Evolutionary conservation across 2,329 filamentous ascomycete genomes (phyloP).

Genomic region (Rutstroemia sp.): DNA sequence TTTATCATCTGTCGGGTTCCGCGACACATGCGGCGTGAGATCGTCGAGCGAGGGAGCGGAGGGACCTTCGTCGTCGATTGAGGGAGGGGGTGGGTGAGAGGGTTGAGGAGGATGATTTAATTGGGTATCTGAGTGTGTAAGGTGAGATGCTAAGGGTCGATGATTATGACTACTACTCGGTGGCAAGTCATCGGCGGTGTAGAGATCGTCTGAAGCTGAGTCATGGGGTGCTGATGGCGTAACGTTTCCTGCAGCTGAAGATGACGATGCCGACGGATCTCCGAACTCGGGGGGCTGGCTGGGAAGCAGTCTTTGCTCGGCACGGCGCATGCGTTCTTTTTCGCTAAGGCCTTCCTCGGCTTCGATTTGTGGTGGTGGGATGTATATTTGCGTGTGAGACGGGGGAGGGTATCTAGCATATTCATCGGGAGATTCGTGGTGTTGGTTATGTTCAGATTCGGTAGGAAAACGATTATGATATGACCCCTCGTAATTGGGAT

Average conservation of each 20-base stretch:
- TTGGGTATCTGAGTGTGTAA: not conserved
- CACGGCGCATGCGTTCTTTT: constrained; percentile 71
- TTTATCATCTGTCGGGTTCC: constrained; percentile 54
- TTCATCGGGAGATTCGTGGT: constrained; percentile 30
- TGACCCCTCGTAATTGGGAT: constrained; percentile 25
- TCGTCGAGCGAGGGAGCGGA: constrained; percentile 21
- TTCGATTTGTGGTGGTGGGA: constrained; percentile 53
- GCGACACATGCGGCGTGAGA: constrained; percentile 15
- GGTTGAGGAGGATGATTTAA: no score
- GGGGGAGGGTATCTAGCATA: constrained; percentile 20
- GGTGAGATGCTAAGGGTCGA: constrained; percentile 12
- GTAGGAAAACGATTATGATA: constrained; percentile 19
- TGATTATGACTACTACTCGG: constrained; percentile 9
- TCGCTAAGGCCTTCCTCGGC: constrained; percentile 63
- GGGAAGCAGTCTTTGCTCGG: constrained; percentile 72
- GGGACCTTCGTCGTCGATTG: constrained; percentile 10
- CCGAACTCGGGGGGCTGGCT: constrained; percentile 59
- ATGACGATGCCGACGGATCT: constrained; percentile 35
- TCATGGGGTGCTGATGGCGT: constrained; percentile 35
- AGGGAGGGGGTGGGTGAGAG: no score
- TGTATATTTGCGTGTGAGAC: constrained; percentile 38
- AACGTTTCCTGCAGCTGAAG: constrained; percentile 17
- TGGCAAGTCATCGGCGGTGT: constrained; percentile 39
- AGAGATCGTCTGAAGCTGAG: constrained; percentile 38
- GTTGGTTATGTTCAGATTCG: constrained; percentile 24